phyloP scores from a whole-genome alignment of 139 green algal species.

The Dunaliella primolecta region DNA sequence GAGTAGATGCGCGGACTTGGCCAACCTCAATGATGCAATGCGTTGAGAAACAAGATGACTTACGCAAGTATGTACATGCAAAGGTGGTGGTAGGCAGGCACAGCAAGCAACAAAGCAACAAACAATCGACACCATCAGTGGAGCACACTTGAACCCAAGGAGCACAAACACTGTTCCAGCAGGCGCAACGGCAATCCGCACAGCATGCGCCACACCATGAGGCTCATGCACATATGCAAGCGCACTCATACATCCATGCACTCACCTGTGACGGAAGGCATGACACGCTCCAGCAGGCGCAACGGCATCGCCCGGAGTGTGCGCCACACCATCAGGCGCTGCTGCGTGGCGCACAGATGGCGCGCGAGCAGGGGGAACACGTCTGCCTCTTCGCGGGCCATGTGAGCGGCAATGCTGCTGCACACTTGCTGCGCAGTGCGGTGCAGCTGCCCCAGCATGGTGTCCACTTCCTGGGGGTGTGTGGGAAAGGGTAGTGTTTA shows the following conservation, averaged over 20 bases:
- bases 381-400: slow-evolving; percentile 66
- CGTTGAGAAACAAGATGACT: too few species aligned
- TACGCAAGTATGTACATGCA: too few species aligned
- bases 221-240: slow-evolving; percentile 33
- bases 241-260: not conserved
- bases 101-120: too few species aligned
- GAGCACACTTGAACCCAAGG: too few species aligned
- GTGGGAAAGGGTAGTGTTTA: not conserved
- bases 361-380: slow-evolving; percentile 79
- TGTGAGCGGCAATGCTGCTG: slow-evolving; percentile 9
- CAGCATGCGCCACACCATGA: slow-evolving; percentile 86
- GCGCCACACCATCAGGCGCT: slow-evolving; percentile 86
- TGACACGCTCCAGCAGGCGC: slow-evolving; percentile 86
- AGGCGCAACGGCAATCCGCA: slow-evolving; percentile 90
- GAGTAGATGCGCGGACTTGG: too few species aligned
- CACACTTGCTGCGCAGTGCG: slow-evolving; percentile 14
- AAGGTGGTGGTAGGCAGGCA: too few species aligned
- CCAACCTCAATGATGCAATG: too few species aligned
- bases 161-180: too few species aligned
- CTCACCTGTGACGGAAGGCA: slow-evolving; percentile 85
- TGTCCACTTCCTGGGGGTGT: slow-evolving; percentile 47
- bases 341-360: slow-evolving; percentile 64
- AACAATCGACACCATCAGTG: too few species aligned
- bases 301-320: slow-evolving; percentile 91
- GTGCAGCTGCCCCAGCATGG: slow-evolving; percentile 63